phyloP scores from a whole-genome alignment of 2,329 filamentous ascomycete species.

The Xylaria sp. region DNA sequence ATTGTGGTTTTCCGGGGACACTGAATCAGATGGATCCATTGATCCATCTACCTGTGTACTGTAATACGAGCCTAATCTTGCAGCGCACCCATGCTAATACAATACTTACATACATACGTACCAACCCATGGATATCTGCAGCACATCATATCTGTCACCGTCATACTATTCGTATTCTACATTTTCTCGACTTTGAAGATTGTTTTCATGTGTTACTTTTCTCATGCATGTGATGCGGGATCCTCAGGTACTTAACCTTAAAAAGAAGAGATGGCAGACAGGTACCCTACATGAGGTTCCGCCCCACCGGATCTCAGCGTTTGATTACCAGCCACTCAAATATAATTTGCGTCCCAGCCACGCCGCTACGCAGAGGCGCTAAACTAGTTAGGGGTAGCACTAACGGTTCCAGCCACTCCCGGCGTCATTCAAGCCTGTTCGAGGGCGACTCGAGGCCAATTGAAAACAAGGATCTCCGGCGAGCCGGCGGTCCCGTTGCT shows the following conservation, averaged over 20 bases:
- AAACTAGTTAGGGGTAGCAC: slow-evolving; percentile 1
- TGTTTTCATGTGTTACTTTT: not conserved
- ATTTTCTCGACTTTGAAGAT: not conserved
- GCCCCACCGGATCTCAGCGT: slow-evolving; percentile 10
- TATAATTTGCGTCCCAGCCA: slow-evolving; percentile 20
- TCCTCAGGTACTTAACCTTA: slow-evolving; percentile 10
- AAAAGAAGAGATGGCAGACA: not conserved
- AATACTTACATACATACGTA: not conserved
- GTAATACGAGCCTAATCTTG: slow-evolving; percentile 2
- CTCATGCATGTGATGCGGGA: slow-evolving; percentile 29
- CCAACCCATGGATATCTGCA: not conserved
- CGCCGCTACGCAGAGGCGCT: slow-evolving; percentile 5
- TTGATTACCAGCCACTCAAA: slow-evolving; percentile 31
- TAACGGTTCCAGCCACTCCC: slow-evolving; percentile 28
- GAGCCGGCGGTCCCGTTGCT: slow-evolving; percentile 5
- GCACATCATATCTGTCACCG: not conserved
- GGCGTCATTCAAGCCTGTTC: slow-evolving; percentile 5
- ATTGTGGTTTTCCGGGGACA: not conserved
- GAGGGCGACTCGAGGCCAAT: not conserved
- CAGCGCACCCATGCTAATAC: not conserved
- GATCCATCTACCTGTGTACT: not conserved
- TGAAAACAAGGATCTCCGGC: slow-evolving; percentile 12
- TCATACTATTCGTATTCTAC: not conserved
- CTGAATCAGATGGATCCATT: slow-evolving; percentile 1
- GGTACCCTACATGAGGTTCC: not conserved